Base-by-base conservation (phyloP, 345 rosid genomes). In the Trapa incisa region DNA sequence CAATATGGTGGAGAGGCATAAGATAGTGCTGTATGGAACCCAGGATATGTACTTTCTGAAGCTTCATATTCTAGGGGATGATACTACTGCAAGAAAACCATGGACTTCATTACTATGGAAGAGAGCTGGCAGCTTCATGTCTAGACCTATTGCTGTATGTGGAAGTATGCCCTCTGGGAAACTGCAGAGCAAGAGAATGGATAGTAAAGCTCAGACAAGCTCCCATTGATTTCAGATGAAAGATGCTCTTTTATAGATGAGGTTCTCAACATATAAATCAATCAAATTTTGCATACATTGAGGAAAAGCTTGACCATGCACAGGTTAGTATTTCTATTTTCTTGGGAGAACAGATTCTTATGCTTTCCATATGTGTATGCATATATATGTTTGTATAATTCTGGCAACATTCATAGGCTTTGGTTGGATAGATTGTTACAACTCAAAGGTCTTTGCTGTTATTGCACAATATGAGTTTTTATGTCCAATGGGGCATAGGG, bases 41-140 rank as follows among this genome's bases (percentile, higher is more conserved):
- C 88, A 89, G 73, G 96, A 90, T 68, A 82, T 80, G 73, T 85
- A 91, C 77, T 83, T 88, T 68, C 78, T 86, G 79, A 91, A 87
- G 78, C 76, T 94, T 75, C 78, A 84, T 74, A 89, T 91, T 89
- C 87, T 87, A 67, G 97, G 89, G 71, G 97, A 91, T 84, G 96
- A 89, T 75, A 75, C 79, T 47, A 75, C 73, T 75, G 60, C 77
- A 65, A 79, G 93, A 77, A 89, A 75, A 79, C 81, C 80, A 17
- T 78, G 96, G 91, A 77, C 85, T 68, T 78, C 88, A 45, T 69
- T 78, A 35, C 74, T 71, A 42, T 91, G 89, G 65, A 89, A 78
- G 80, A 84, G 64, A 58, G 73, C 72, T 66, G 72, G 80, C 72
- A 82, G 88, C 66, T 73, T 80, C 56, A 71, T 77, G 73, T 82